phyloP scores from a whole-genome alignment of 2,329 filamentous ascomycete genomes.

The Lecanicillium sp. region DNA sequence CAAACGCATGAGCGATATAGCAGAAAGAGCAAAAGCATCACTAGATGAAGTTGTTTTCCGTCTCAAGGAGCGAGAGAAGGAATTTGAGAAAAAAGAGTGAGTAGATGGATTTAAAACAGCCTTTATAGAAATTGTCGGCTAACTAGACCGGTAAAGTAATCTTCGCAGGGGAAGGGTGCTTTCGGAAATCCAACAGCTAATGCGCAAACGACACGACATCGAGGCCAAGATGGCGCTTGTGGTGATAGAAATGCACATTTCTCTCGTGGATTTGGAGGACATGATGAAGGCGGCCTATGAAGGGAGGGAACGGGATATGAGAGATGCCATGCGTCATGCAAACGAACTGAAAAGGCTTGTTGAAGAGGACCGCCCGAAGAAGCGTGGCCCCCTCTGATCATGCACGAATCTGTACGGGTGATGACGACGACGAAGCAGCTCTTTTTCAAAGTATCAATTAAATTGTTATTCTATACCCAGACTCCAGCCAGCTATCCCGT shows the following conservation, averaged over 20 bases:
- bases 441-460: too few species aligned
- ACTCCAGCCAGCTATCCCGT: too few species aligned
- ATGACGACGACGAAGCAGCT: too few species aligned
- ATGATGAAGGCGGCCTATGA: conserved; percentile 21
- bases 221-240: conserved; percentile 3
- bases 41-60: conserved; percentile 14
- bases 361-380: too few species aligned
- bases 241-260: conserved; percentile 10
- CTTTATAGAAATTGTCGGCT: neutral
- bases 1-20: conserved; percentile 15
- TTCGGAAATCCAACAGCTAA: conserved; percentile 2
- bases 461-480: too few species aligned
- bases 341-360: too few species aligned
- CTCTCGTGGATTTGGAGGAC: conserved; percentile 16
- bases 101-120: neutral
- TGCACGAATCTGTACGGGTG: too few species aligned
- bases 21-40: conserved; percentile 15
- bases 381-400: too few species aligned
- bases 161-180: neutral
- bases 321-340: neutral
- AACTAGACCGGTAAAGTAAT: neutral
- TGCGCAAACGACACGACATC: conserved; percentile 1
- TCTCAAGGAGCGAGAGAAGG: conserved; percentile 14
- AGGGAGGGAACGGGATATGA: conserved; percentile 18
- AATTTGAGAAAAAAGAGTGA: conserved; percentile 16